Conservation (phyloP, 2,329 filamentous ascomycete genomes). For the Pseudodiploospora longispora region DNA sequence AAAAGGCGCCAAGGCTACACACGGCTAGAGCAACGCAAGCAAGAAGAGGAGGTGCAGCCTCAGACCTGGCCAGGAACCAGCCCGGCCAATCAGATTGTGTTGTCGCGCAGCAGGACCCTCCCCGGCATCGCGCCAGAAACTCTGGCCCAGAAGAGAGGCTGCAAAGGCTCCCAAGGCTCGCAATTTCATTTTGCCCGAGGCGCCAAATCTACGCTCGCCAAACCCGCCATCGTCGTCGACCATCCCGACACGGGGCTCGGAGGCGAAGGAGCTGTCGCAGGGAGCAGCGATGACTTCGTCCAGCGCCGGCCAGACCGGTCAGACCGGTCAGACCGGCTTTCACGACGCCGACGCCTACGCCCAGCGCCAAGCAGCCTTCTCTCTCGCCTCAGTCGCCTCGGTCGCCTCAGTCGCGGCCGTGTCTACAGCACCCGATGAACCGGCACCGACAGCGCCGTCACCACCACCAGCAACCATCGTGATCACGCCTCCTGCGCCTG, state of each 20-base stretch:
- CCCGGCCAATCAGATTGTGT: constrained; percentile 15
- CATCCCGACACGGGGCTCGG: constrained; percentile 3
- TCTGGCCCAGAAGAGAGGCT: constrained; percentile 5
- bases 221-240: neutral
- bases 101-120: constrained; percentile 11
- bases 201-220: constrained; percentile 5
- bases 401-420: neutral
- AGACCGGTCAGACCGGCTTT: constrained; percentile 7
- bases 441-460: neutral
- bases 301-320: constrained; percentile 31
- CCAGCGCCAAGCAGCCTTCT: neutral
- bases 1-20: neutral
- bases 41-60: constrained; percentile 5
- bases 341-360: constrained; percentile 5
- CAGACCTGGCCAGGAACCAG: neutral
- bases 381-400: neutral
- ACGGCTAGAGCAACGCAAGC: constrained; percentile 8
- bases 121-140: constrained; percentile 11
- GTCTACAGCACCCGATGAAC: constrained; percentile 1
- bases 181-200: constrained; percentile 13
- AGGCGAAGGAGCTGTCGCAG: constrained; percentile 49
- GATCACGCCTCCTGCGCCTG: neutral
- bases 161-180: constrained; percentile 7
- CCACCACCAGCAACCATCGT: neutral
- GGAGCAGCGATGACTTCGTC: constrained; percentile 54